A percentile compares a stretch with the other conserved stretches of the same genome.
These are phyloP conservation scores for Kokia cookei DNA, from an alignment of 441 rosid species.

Conservation along the genomic window DNA sequence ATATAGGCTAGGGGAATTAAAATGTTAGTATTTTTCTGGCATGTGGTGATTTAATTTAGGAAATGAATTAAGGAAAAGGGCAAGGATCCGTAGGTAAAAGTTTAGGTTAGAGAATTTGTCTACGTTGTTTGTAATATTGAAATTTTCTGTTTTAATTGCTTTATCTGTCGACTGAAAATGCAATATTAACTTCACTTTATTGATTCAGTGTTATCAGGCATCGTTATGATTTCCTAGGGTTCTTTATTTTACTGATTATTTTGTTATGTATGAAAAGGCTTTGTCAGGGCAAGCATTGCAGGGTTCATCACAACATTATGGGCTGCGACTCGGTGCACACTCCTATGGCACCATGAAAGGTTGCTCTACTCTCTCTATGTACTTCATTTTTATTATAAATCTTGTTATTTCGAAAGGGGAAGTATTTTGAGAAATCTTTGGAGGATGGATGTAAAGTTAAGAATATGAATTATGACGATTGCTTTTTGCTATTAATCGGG, in stretches of 20 bases:
- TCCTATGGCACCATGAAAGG: constrained; percentile 62
- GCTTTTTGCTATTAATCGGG: background rate
- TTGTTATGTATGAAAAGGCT: constrained; percentile 30
- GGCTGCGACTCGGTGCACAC: constrained; percentile 38
- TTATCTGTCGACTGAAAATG: background rate
- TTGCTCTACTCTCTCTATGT: constrained; percentile 11
- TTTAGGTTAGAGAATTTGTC: background rate
- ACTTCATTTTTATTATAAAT: background rate
- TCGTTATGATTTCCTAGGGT: background rate
- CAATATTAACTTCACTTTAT: background rate
- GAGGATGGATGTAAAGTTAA: background rate
- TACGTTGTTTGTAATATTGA: background rate
- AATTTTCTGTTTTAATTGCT: background rate
- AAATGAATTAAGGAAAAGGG: background rate
- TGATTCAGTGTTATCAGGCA: background rate
- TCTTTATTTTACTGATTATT: background rate
- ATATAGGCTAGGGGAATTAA: background rate
- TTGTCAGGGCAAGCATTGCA: constrained; percentile 49
- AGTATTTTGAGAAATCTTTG: background rate
- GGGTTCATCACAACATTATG: constrained; percentile 44
- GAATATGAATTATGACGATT: background rate
- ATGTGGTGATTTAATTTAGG: background rate
- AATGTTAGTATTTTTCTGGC: background rate
- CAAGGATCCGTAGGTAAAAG: background rate
- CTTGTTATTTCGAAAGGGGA: background rate